Base-by-base conservation (phyloP, 2,329 filamentous ascomycete genomes). In the Diaporthe citriasiana region DNA sequence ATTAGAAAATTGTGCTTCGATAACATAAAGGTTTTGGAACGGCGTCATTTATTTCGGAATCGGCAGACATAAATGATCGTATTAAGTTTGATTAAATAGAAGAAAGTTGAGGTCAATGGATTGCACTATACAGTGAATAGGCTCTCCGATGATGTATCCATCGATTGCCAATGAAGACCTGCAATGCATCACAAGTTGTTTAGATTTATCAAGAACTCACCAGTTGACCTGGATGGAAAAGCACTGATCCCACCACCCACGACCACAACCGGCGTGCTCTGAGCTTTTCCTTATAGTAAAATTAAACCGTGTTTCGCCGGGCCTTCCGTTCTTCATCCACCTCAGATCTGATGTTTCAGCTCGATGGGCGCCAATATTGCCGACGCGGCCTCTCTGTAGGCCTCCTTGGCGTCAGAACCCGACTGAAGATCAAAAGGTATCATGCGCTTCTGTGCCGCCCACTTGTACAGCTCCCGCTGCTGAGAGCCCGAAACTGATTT, bases 11-110 rank as follows among this genome's bases (percentile, higher is more conserved):
- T 50, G 9, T 13, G n/a, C 47, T 50, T 50, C n/a, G 47, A 13
- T n/a, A 25, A 3, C 2, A 25, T 13, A 1, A n/a, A 25, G 3
- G 8, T 2, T 12, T 25, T 0, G n/a, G 9, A 50, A 12, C 9
- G 22, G 47, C 2, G 3, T 47, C 2, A 47, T 47, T 2, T 8
- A 38, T 38, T 38, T 6, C 9, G 6, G 38, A 38, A 12, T 12
- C 10, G 2, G 9, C 9, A 25, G 13, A 38, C 6, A 13, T 25
- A 22, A 50, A 25, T 1, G 6, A 7, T n/a, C 45, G 19, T 50
- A 12, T n/a, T 7, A 10, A 2, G 7, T n/a, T n/a, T n/a, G 0
- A 50, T 2, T 8, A 5, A 13, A 17, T 30, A 1, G 12, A 53
- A 30, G 15, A 30, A 27, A 6, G 13, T 53, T 6, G 15, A 47